Evolutionary conservation across 768 basidiomycete species (phyloP), one percentile per base, ranked within the genome.

Genomic region (Rossbeevera mucosa): DNA sequence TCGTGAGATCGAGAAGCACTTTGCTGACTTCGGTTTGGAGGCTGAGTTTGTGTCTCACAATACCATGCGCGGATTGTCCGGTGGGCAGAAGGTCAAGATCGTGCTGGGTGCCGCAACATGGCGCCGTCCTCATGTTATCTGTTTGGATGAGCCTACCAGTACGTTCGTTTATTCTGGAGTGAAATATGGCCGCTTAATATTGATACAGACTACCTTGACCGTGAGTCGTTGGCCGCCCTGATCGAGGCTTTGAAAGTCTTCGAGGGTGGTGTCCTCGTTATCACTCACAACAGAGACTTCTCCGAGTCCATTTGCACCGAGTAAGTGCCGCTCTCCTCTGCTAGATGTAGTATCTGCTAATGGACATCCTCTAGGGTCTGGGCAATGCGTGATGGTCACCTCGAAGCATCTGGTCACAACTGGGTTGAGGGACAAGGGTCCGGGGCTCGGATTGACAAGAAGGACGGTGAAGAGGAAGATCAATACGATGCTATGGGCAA

Each of bases 371-470:
- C 12, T 51, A 77, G 76, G 77, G 94, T 98, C 38, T 98, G 96
- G 96, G 95, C 96, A 36, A 99, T 98, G 96, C 86, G 89, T 47
- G 92, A 98, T 69, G 96, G 96, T 65, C 85, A 78, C 62, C 85
- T 98, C 58, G 92, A 94, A 77, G 93, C 95, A 6, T 97, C 94
- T 41, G 94, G 94, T 56, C 93, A 95, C 80, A 95, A 96, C 82
- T 96, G 94, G 95, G 93, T 96, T 66, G 96, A 98, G 74, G 96
- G 96, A 44, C 96, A 99, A 72, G 96, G 96, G 51, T 80, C 92
- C 18, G 95, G 95, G 11, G 72, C 93, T 41, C 85, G 94, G 53
- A 98, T 99, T 63, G 96, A 96, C 81, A 89, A 93, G 83, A 82
- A 82, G 65, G 88, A 82, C 6, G 94, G 86, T 46, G 91, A 91